Conservation (phyloP, 805 yeast species). For the Debaryomyces tyrocola region DNA sequence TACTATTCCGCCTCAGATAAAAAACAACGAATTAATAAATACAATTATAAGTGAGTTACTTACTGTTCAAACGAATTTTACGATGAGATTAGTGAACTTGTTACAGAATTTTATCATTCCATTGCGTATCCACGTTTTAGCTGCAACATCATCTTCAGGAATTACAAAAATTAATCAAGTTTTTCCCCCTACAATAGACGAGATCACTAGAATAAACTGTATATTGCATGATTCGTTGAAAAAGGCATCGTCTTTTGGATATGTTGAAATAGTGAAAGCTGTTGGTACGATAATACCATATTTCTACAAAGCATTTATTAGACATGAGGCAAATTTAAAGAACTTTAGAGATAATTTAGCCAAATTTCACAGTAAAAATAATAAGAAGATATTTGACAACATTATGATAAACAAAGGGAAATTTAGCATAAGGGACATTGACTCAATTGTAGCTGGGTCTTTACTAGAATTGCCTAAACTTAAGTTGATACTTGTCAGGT, state of each 20-base stretch:
- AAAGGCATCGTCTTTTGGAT: conserved; percentile 66
- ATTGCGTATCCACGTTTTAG: conserved; percentile 65
- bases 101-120: conserved; percentile 80
- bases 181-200: conserved; percentile 95
- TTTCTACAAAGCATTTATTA: conserved; percentile 87
- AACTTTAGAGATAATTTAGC: conserved; percentile 57
- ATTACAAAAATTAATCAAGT: conserved; percentile 69
- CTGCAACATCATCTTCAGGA: conserved; percentile 52
- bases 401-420: conserved; percentile 26
- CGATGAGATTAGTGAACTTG: conserved; percentile 69
- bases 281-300: conserved; percentile 83
- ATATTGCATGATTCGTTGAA: conserved; percentile 74
- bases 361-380: conserved; percentile 32
- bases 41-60: conserved; percentile 67
- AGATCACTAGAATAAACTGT: conserved; percentile 85
- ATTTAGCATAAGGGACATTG: conserved; percentile 31
- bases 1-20: conserved; percentile 11
- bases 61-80: conserved; percentile 70
- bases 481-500: conserved; percentile 64
- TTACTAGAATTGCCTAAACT: conserved; percentile 65
- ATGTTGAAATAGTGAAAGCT: conserved; percentile 74
- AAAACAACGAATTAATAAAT: conserved; percentile 34
- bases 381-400: conserved; percentile 28
- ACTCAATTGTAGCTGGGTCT: conserved; percentile 60
- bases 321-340: conserved; percentile 91